A percentile compares a stretch with the other conserved stretches of the same genome.
Evolutionary conservation across 2,329 filamentous ascomycete species (phyloP).

Genomic region (Aspergillus bombycis): DNA sequence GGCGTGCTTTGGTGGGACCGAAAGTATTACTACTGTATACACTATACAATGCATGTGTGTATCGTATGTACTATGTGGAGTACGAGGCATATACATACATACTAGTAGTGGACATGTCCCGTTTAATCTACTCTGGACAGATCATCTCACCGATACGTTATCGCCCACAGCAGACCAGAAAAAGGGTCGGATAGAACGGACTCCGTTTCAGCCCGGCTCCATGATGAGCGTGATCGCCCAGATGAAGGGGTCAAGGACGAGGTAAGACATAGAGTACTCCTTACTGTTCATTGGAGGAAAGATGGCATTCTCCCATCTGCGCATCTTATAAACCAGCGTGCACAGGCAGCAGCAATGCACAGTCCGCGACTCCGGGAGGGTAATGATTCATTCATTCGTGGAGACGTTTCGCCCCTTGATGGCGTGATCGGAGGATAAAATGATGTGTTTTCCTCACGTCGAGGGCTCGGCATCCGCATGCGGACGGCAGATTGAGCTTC

Average conservation of each 20-base stretch:
- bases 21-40: not conserved
- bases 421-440: slow-evolving; percentile 19
- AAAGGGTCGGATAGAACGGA: not conserved
- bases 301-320: not conserved
- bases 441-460: slow-evolving; percentile 9
- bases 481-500: not conserved
- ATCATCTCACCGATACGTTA: not conserved
- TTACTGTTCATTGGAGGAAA: slow-evolving; percentile 2
- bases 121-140: not conserved
- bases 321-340: not conserved
- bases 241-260: not conserved
- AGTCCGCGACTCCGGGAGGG: not conserved
- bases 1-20: not conserved
- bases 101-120: too few species aligned
- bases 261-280: not conserved
- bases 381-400: not conserved
- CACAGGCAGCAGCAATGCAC: not conserved
- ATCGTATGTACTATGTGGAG: not conserved
- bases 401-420: slow-evolving; percentile 13
- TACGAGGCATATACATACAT: too few species aligned
- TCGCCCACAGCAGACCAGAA: not conserved
- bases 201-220: slow-evolving; percentile 2
- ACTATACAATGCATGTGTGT: not conserved
- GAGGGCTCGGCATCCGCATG: not conserved
- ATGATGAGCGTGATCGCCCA: not conserved